Conservation (phyloP, 1,139 yeast species). For the Yamadazyma dushanensis region DNA sequence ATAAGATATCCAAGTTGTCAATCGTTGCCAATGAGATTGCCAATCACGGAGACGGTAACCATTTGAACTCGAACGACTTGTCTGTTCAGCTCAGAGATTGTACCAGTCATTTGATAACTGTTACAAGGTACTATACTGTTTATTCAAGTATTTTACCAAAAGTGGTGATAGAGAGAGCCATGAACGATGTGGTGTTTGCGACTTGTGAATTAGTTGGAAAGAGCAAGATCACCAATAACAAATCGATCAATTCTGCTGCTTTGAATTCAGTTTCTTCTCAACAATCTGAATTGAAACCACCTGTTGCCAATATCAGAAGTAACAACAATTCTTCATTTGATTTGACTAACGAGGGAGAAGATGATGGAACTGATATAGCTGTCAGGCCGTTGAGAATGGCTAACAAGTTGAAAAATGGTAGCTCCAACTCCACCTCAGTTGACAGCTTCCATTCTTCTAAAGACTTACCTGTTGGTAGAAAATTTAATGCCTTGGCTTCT, state of each 20-base stretch:
- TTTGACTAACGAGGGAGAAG: constrained; percentile 5
- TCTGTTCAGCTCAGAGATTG: constrained; percentile 59
- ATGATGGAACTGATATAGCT: constrained; percentile 27
- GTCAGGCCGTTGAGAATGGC: constrained; percentile 64
- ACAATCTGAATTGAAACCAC: constrained; percentile 1
- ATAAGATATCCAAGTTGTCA: constrained; percentile 53
- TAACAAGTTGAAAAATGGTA: constrained; percentile 32
- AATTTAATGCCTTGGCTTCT: constrained; percentile 16
- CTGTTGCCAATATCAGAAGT: not conserved
- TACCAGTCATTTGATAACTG: constrained; percentile 73
- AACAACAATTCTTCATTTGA: not conserved
- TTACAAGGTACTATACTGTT: constrained; percentile 73
- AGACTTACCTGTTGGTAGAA: constrained; percentile 7
- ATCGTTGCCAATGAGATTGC: constrained; percentile 51
- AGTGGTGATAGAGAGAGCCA: constrained; percentile 72
- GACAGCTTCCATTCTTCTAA: constrained; percentile 11
- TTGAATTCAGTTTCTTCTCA: not conserved
- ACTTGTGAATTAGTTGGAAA: constrained; percentile 62
- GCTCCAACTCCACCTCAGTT: constrained; percentile 11
- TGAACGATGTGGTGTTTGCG: constrained; percentile 72
- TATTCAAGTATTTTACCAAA: constrained; percentile 68
- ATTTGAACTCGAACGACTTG: constrained; percentile 36
- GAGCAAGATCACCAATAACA: constrained; percentile 12
- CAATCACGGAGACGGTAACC: constrained; percentile 37
- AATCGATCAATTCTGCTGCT: not conserved